Conservation (phyloP, 805 yeast species). For the Saccharomyces paradoxus region DNA sequence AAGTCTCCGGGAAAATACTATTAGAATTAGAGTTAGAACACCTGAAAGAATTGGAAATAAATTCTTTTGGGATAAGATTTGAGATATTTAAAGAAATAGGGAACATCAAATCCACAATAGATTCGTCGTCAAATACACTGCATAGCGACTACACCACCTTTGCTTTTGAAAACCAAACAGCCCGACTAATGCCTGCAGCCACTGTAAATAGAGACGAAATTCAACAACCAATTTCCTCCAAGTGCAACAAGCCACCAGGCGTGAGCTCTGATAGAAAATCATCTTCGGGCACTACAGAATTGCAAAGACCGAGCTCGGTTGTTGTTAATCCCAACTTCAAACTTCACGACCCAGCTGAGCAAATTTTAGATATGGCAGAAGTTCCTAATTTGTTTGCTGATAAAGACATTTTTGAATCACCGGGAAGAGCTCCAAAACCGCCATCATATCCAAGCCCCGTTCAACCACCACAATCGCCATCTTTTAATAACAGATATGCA, state of each 20-base stretch:
- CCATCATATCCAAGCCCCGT: constrained; percentile 42
- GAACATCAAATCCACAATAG: constrained; percentile 34
- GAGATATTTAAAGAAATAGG: constrained; percentile 86
- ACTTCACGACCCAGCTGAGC: not conserved
- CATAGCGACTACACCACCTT: not conserved
- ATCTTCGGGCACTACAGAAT: not conserved
- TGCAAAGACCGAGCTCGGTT: constrained; percentile 4
- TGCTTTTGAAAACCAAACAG: constrained; percentile 1
- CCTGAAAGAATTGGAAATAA: constrained; percentile 83
- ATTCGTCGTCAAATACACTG: not conserved
- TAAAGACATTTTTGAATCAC: constrained; percentile 41
- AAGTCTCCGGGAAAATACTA: constrained; percentile 77
- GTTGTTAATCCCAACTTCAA: not conserved
- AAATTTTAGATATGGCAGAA: not conserved
- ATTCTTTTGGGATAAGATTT: constrained; percentile 90
- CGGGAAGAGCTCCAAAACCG: constrained; percentile 67
- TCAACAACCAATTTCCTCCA: not conserved
- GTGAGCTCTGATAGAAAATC: not conserved
- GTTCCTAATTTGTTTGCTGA: not conserved
- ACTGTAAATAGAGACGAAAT: constrained; percentile 2
- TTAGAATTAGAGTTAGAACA: constrained; percentile 78
- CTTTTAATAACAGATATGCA: not conserved
- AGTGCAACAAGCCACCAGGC: not conserved
- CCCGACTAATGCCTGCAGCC: constrained; percentile 34
- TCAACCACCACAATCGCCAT: constrained; percentile 23